phyloP scores from a whole-genome alignment of 2,329 filamentous ascomycete genomes.

The Nigrograna mackinnonii region DNA sequence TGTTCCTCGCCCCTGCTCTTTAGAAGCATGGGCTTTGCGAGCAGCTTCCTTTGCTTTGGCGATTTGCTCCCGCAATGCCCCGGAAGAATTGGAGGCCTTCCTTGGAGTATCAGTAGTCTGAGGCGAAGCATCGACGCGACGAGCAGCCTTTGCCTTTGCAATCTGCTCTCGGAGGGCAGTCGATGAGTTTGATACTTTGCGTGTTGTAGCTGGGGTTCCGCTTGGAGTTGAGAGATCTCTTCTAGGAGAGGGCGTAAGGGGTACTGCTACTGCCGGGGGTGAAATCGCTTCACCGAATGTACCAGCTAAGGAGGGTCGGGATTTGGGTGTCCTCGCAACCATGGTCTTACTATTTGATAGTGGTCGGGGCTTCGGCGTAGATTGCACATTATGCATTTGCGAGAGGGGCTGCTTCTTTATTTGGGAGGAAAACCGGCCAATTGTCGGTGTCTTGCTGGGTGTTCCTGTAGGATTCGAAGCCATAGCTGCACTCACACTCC shows the following conservation, averaged over 20 bases:
- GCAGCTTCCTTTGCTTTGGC: slow-evolving; percentile 85
- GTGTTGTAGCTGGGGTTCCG: slow-evolving; percentile 34
- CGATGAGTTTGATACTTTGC: slow-evolving; percentile 69
- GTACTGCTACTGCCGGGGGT: slow-evolving; percentile 21
- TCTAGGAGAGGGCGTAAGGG: slow-evolving; percentile 20
- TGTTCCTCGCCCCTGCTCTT: slow-evolving; percentile 23
- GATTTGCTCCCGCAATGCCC: slow-evolving; percentile 85
- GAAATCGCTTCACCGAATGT: slow-evolving; percentile 39
- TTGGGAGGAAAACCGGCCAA: slow-evolving; percentile 35
- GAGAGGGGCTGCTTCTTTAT: slow-evolving; percentile 32
- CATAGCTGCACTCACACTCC: slow-evolving; percentile 37
- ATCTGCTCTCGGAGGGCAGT: slow-evolving; percentile 85
- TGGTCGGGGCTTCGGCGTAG: slow-evolving; percentile 31
- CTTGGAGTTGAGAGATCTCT: slow-evolving; percentile 18
- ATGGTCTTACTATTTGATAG: slow-evolving; percentile 41
- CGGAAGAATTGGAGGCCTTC: slow-evolving; percentile 69
- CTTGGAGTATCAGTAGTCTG: slow-evolving; percentile 14
- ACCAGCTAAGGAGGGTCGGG: slow-evolving; percentile 33
- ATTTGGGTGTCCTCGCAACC: slow-evolving; percentile 34
- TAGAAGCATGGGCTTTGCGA: slow-evolving; percentile 38
- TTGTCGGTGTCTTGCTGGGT: slow-evolving; percentile 33
- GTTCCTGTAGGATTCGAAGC: slow-evolving; percentile 23
- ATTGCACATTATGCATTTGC: slow-evolving; percentile 26
- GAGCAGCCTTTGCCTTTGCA: slow-evolving; percentile 86
- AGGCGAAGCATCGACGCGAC: slow-evolving; percentile 35